Conservation (phyloP, 1,139 yeast species). For the Martiniozyma asiatica region DNA sequence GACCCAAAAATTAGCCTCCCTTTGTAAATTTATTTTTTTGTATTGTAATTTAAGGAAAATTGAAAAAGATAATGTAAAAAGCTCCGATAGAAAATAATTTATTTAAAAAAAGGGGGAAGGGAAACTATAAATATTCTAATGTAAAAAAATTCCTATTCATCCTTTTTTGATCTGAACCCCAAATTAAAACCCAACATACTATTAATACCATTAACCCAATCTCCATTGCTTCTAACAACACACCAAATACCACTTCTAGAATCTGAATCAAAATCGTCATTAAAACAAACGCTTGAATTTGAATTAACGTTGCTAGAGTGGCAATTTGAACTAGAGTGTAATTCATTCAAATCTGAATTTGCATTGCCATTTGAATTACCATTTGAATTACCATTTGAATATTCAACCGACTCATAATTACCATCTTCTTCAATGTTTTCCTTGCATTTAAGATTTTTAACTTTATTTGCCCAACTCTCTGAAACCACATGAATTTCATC, state of each 20-base stretch:
- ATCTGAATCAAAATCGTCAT: constrained; percentile 5
- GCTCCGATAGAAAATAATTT: constrained; percentile 6
- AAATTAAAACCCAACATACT: constrained; percentile 82
- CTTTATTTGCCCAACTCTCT: constrained; percentile 28
- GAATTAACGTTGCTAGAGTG: no score
- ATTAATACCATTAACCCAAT: constrained; percentile 86
- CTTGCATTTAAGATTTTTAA: no score
- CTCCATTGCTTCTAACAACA: constrained; percentile 68
- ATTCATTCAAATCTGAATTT: not conserved
- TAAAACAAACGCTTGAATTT: no score
- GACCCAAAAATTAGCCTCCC: no score
- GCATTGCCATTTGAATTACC: not conserved
- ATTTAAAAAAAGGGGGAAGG: no score
- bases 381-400: not conserved
- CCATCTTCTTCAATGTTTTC: constrained; percentile 28
- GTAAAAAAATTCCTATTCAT: not conserved
- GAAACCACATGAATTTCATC: constrained; percentile 66
- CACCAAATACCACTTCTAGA: constrained; percentile 69
- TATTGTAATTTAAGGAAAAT: constrained; percentile 1
- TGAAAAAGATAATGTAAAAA: no score
- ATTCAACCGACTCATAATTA: constrained; percentile 16
- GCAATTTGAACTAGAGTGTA: no score
- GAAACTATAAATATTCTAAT: no score
- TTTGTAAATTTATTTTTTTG: not conserved
- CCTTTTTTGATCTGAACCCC: constrained; percentile 39